Evolutionary conservation across 1,139 yeast species (phyloP).

Genomic region (Geotrichum candidum): DNA sequence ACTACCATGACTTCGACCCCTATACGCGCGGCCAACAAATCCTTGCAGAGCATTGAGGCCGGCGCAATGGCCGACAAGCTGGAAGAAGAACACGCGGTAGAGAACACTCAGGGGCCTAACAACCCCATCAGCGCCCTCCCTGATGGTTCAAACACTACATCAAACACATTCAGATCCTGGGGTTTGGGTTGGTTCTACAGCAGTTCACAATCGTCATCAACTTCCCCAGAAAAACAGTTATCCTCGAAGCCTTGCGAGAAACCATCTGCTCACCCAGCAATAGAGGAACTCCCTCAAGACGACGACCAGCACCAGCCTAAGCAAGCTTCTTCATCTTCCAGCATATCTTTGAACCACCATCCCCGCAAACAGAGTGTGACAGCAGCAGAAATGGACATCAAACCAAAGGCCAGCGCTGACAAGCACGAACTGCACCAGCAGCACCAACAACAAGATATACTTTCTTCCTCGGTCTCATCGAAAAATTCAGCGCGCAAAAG

Average conservation of each 20-base stretch:
- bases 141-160: background rate
- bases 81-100: background rate
- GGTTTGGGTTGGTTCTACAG: constrained; percentile 6
- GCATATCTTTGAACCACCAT: background rate
- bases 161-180: background rate
- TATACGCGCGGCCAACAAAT: background rate
- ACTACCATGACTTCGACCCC: background rate
- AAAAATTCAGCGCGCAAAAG: background rate
- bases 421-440: background rate
- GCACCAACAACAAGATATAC: background rate
- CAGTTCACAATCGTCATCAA: background rate
- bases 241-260: background rate
- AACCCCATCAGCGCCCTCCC: background rate
- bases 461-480: background rate
- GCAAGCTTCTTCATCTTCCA: background rate
- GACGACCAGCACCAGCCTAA: background rate
- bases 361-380: background rate
- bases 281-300: background rate
- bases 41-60: background rate
- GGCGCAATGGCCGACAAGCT: background rate
- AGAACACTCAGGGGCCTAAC: background rate
- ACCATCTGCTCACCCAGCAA: background rate
- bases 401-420: background rate
- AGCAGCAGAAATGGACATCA: background rate
- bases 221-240: background rate